Base-by-base conservation (phyloP, 1,284 basidiomycete species). In the Tilletia walkeri region DNA sequence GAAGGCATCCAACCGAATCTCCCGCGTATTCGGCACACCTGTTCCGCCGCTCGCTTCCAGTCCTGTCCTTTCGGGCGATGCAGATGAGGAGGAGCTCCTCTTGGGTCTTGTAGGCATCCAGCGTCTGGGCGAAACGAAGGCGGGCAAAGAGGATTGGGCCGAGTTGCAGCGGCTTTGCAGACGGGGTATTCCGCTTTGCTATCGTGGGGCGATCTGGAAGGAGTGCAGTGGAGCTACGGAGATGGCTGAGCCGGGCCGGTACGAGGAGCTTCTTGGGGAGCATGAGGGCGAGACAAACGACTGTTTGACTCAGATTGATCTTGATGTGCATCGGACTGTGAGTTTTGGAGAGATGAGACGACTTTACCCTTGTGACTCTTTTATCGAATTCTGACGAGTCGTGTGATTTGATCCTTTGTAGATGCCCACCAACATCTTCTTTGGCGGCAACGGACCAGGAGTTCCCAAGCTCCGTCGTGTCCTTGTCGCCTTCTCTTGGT, bases 371-470 rank as follows among this genome's bases (percentile, higher is more conserved):
- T 30, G 24, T 70, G 50, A 68, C 7, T 4, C 24, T 9, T 24
- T 18, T 3, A 3, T 12, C 41, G 24, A 2, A 30, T 30, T 30
- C 50, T n/a, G 41, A 30, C 14, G 18, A 7, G 20, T 72, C 70
- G 93, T 83, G 95, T 93, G 53, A 45, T 45, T 14, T 7, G 9
- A 45, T 18, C n/a, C 14, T 36, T 63, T 20, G 6, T 36, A 63
- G 59, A 96, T 98, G 90, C 95, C 95, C 0, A 86, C 95, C 54
- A 98, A 98, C 81, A 88, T 98, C 47, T 99, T 95, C 85, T 99
- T 98, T 84, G 95, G 94, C 0, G 92, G 94, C 1, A 92, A 95
- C 81, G 95, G 95, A 0, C 92, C 90, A 0, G 96, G 96, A 0
- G 94, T 98, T 7, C 88, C 90, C 67, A 99, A 99, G 85, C 85